Conservation (phyloP, 352 stramenopile genomes). For the Phytophthora vignae region DNA sequence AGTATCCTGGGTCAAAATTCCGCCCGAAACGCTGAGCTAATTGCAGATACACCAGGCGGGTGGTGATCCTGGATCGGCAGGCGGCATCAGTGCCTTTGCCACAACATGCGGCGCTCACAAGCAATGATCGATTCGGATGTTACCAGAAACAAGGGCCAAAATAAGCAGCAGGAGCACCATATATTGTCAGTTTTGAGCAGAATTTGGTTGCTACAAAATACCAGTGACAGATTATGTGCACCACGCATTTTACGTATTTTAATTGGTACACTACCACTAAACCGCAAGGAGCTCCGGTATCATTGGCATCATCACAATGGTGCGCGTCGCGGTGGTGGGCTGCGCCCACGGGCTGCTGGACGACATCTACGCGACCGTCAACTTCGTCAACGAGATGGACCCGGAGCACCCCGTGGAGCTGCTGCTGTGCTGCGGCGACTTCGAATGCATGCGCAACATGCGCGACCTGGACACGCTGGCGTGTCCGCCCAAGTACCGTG, state of each 20-base stretch:
- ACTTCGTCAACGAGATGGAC: slow-evolving; percentile 91
- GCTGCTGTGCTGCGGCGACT: slow-evolving; percentile 99
- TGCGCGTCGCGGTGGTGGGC: slow-evolving; percentile 95
- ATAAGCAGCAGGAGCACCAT: too few species aligned
- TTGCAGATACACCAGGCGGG: background rate
- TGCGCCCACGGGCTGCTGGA: slow-evolving; percentile 99
- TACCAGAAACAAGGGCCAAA: too few species aligned
- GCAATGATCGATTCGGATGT: background rate
- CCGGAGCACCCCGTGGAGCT: slow-evolving; percentile 90
- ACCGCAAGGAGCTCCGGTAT: background rate
- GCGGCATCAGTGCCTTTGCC: too few species aligned
- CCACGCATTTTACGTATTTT: too few species aligned
- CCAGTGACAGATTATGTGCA: too few species aligned
- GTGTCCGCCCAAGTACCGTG: slow-evolving; percentile 97
- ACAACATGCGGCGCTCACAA: too few species aligned
- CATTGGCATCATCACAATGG: slow-evolving; percentile 26
- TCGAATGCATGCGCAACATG: slow-evolving; percentile 97
- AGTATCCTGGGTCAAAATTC: slow-evolving; percentile 24
- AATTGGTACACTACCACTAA: too few species aligned
- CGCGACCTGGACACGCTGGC: slow-evolving; percentile 95
- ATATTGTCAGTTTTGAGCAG: too few species aligned
- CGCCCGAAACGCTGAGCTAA: slow-evolving; percentile 16
- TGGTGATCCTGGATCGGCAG: too few species aligned
- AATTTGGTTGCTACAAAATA: too few species aligned
- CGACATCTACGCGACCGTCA: slow-evolving; percentile 96